Evolutionary conservation across 805 yeast species (phyloP), one percentile per base, ranked within the genome.

Genomic region (Alloascoidea africana): DNA sequence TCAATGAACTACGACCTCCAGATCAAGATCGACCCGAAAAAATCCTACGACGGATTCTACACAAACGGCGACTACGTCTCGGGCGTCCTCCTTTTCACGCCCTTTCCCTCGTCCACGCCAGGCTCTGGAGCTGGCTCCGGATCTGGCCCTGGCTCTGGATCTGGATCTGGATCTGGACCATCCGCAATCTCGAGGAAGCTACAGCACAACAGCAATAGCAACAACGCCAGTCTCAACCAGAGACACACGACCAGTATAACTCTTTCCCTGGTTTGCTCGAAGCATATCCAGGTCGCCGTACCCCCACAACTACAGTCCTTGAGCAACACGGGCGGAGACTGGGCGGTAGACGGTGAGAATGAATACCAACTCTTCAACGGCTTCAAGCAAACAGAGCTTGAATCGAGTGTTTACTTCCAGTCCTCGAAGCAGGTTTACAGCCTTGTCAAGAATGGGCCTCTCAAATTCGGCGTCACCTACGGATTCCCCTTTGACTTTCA

Each of bases 331-430:
- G 30, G 30, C n/a, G 30, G 30, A 8, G n/a, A n/a, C n/a, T 23
- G 30, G 30, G 30, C 30, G 13, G 8, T 23, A n/a, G 30, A 23
- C n/a, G 30, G 30, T 8, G 30, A 23, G 30, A 23, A 23, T n/a
- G 30, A 23, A 23, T 23, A 23, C 30, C 30, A 23, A 23, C 30
- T 23, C 8, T 23, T 23, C n/a, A 23, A n/a, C n/a, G 30, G 30
- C 30, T 23, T 8, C 30, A 23, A 23, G n/a, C 30, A 8, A 23
- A 23, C 30, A n/a, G 30, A 23, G n/a, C 30, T 8, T 8, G 8
- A 8, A 8, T 8, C 8, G 13, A 8, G 13, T 8, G n/a, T n/a
- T n/a, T 23, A 23, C n/a, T 23, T 23, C 30, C n/a, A 8, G 8
- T 8, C n/a, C n/a, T 23, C 30, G 13, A 8, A 23, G n/a, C 13